phyloP scores from a whole-genome alignment of 768 basidiomycete genomes.

The Trametes elegans region DNA sequence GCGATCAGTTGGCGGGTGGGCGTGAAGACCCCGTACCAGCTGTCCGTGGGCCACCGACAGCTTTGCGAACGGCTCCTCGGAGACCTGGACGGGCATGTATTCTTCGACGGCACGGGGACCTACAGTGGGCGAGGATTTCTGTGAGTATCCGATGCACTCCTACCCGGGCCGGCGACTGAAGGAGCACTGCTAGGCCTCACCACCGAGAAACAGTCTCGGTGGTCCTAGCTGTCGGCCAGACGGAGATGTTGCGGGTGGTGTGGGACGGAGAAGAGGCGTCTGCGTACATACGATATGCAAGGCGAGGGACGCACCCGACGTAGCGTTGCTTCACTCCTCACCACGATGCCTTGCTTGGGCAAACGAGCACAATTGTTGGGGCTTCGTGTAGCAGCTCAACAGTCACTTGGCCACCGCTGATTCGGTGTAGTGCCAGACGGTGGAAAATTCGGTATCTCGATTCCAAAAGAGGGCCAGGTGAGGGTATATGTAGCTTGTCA shows the following conservation, averaged over 20 bases:
- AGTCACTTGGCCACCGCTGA: too few relatives aligned
- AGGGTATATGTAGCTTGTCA: slow-evolving; percentile 4
- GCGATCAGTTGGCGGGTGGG: slow-evolving; percentile 15
- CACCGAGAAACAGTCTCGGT: not conserved
- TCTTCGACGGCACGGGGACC: slow-evolving; percentile 11
- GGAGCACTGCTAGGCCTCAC: slow-evolving; percentile 1
- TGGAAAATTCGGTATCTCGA: too few relatives aligned
- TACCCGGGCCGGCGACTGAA: not conserved
- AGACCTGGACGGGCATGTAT: not conserved
- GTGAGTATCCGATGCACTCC: slow-evolving; percentile 2
- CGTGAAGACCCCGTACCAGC: not conserved
- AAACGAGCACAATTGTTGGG: too few relatives aligned
- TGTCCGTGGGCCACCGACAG: not conserved
- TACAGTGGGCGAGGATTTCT: slow-evolving; percentile 18
- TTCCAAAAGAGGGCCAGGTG: not conserved
- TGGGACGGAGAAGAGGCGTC: slow-evolving; percentile 15
- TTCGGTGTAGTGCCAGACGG: too few relatives aligned
- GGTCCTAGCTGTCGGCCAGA: slow-evolving; percentile 8
- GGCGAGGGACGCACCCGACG: not conserved
- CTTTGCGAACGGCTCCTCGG: not conserved
- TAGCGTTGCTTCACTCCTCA: too few relatives aligned
- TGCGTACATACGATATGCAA: slow-evolving; percentile 6
- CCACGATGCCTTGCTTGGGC: too few relatives aligned
- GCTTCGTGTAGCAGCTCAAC: too few relatives aligned
- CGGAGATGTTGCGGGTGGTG: not conserved